Evolutionary conservation across 73 alveolate genomes (phyloP).

Genomic region (Symbiodinium pilosum): DNA sequence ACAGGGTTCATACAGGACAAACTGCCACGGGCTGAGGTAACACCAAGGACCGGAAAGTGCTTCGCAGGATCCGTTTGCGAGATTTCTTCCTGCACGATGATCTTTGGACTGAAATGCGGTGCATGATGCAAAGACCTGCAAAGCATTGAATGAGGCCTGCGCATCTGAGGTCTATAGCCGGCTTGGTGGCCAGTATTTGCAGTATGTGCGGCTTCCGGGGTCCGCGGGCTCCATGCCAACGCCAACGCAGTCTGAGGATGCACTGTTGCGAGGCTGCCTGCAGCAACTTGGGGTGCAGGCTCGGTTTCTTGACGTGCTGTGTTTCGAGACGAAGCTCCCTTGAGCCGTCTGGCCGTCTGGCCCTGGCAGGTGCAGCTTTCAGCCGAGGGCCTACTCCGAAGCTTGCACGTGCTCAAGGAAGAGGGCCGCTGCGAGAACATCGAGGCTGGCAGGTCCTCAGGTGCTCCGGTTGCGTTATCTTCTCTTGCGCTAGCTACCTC

Average conservation of each 20-base stretch:
- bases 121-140: no score
- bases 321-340: no score
- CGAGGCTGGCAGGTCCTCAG: neutral
- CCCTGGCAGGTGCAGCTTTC: neutral
- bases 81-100: neutral
- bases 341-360: no score
- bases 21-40: no score
- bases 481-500: neutral
- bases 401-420: neutral
- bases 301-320: no score
- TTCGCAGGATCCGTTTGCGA: neutral
- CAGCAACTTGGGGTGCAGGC: neutral
- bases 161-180: neutral
- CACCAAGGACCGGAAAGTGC: neutral
- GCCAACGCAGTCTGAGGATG: neutral
- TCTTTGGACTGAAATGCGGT: neutral
- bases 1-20: no score
- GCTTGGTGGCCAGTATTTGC: neutral
- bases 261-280: neutral
- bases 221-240: neutral
- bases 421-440: neutral
- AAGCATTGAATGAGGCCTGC: no score
- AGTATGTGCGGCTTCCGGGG: neutral
- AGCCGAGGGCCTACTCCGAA: neutral
- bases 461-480: no score